These are phyloP conservation scores for Colletotrichum limetticola DNA, from an alignment of 2,329 filamentous ascomycete genomes.

Conservation along the genomic window DNA sequence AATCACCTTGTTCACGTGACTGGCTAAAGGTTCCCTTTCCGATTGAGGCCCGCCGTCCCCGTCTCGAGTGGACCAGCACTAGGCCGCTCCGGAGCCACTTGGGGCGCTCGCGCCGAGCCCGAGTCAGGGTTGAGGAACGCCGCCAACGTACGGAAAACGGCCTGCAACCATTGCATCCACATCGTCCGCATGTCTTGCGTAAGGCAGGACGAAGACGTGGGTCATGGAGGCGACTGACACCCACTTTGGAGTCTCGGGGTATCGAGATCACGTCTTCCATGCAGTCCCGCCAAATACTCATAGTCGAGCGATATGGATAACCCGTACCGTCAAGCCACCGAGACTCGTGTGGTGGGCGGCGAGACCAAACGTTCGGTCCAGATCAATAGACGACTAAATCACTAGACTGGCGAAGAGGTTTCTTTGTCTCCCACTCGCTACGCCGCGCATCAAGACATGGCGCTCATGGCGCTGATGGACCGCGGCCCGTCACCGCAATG, in stretches of 20 bases:
- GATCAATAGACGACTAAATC: background rate
- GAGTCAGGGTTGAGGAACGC: slow-evolving; percentile 26
- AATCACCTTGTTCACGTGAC: background rate
- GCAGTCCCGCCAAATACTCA: background rate
- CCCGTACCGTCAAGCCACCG: slow-evolving; percentile 16
- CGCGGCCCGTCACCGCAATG: slow-evolving; percentile 22
- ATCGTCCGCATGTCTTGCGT: slow-evolving; percentile 21
- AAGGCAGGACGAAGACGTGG: slow-evolving; percentile 22
- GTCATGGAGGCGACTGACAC: slow-evolving; percentile 3
- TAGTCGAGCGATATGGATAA: background rate
- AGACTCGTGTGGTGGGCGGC: background rate
- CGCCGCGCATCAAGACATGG: slow-evolving; percentile 30
- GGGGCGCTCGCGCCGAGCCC: slow-evolving; percentile 25
- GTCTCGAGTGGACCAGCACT: slow-evolving; percentile 24
- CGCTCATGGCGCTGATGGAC: slow-evolving; percentile 15
- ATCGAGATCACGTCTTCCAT: background rate
- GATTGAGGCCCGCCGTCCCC: slow-evolving; percentile 17
- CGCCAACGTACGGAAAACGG: slow-evolving; percentile 17
- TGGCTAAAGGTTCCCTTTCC: background rate
- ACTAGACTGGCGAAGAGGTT: slow-evolving; percentile 9
- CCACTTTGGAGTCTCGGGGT: slow-evolving; percentile 9
- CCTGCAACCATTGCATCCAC: slow-evolving; percentile 17
- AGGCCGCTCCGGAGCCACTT: slow-evolving; percentile 30
- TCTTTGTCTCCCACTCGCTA: slow-evolving; percentile 29
- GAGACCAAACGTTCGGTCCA: slow-evolving; percentile 19